Evolutionary conservation across 2,329 filamentous ascomycete species (phyloP).

Genomic region (Neurospora crassa): DNA sequence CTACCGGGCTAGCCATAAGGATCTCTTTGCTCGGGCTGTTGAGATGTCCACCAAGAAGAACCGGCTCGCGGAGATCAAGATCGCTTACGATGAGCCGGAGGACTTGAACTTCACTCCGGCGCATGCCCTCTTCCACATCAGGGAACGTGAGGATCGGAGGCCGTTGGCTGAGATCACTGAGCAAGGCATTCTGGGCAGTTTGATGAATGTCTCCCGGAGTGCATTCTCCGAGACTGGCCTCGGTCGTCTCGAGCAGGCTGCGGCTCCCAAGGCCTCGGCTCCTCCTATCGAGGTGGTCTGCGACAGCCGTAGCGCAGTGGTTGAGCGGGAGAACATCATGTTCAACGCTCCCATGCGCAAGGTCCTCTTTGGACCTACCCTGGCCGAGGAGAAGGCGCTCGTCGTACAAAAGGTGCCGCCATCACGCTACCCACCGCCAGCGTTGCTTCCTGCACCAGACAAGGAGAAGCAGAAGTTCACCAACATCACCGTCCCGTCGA

Average conservation of each 20-base stretch:
- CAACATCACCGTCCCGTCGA: slow-evolving; percentile 86
- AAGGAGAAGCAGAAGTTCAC: slow-evolving; percentile 79
- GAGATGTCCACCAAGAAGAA: slow-evolving; percentile 45
- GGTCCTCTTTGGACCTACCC: slow-evolving; percentile 58
- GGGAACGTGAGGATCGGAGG: slow-evolving; percentile 55
- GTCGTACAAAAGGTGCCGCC: slow-evolving; percentile 63
- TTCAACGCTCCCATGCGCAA: slow-evolving; percentile 74
- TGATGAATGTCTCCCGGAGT: slow-evolving; percentile 69
- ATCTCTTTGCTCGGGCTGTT: slow-evolving; percentile 65
- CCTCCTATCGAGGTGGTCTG: slow-evolving; percentile 78
- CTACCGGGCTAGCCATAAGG: slow-evolving; percentile 57
- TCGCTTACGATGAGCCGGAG: slow-evolving; percentile 60
- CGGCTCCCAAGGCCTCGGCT: slow-evolving; percentile 67
- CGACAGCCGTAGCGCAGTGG: slow-evolving; percentile 52
- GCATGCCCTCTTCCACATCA: slow-evolving; percentile 75
- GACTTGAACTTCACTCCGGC: slow-evolving; percentile 56
- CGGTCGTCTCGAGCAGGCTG: slow-evolving; percentile 70
- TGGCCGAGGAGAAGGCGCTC: slow-evolving; percentile 61
- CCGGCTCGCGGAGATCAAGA: slow-evolving; percentile 55
- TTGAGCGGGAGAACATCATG: slow-evolving; percentile 62
- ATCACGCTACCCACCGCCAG: slow-evolving; percentile 49
- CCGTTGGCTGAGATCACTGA: slow-evolving; percentile 59
- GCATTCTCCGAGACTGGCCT: slow-evolving; percentile 63
- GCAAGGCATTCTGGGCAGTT: slow-evolving; percentile 61
- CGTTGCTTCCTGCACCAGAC: slow-evolving; percentile 67